phyloP scores from a whole-genome alignment of 2,329 filamentous ascomycete genomes.

The Alternaria sp. region DNA sequence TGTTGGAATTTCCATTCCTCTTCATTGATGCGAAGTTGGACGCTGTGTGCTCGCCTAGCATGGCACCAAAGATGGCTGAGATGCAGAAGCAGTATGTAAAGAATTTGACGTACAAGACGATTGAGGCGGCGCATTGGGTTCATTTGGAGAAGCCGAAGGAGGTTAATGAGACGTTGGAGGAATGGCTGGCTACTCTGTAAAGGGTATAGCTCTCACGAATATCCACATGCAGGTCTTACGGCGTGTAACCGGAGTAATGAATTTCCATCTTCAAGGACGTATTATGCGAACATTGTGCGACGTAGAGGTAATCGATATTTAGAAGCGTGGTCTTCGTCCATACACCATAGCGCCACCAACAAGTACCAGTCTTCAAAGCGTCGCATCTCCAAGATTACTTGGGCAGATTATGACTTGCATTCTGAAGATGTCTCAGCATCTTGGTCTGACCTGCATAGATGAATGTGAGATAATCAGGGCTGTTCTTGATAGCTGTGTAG shows the following conservation, averaged over 20 bases:
- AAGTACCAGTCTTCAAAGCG: fast-evolving
- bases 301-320: too few relatives aligned
- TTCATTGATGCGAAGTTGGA: slow-evolving; percentile 54
- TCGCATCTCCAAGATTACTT: too few relatives aligned
- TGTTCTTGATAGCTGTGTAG: too few relatives aligned
- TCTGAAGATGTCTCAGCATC: too few relatives aligned
- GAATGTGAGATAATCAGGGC: too few relatives aligned
- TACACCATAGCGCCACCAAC: too few relatives aligned
- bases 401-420: too few relatives aligned
- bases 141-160: slow-evolving; percentile 39
- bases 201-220: too few relatives aligned
- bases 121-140: slow-evolving; percentile 50
- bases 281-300: too few relatives aligned
- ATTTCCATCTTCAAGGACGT: too few relatives aligned
- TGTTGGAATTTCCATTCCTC: slow-evolving; percentile 49
- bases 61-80: slow-evolving; percentile 46
- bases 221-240: too few relatives aligned
- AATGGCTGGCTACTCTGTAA: slow-evolving; percentile 28
- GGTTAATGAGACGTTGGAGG: slow-evolving; percentile 33
- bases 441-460: too few relatives aligned
- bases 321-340: fast-evolving
- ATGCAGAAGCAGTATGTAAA: slow-evolving; percentile 47
- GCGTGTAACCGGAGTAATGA: fast-evolving
- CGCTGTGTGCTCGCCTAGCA: slow-evolving; percentile 41
- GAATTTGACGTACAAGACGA: slow-evolving; percentile 56